phyloP scores from a whole-genome alignment of 2,329 filamentous ascomycete species.

The Penicillium aurantiogriseum region DNA sequence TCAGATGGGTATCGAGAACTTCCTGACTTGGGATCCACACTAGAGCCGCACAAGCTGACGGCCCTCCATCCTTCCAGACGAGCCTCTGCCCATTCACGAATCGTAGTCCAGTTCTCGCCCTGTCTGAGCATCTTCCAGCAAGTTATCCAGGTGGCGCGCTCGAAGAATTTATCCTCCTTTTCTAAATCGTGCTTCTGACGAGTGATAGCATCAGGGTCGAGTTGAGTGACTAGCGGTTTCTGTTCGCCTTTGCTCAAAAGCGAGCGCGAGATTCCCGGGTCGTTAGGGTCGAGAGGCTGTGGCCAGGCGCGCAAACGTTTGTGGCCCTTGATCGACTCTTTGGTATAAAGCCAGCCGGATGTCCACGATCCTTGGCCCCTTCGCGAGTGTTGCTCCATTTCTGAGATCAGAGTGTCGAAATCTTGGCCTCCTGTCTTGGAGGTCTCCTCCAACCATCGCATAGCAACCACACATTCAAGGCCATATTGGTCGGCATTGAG shows the following conservation, averaged over 20 bases:
- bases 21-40: constrained; percentile 29
- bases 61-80: constrained; percentile 88
- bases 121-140: constrained; percentile 89
- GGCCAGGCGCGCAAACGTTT: constrained; percentile 74
- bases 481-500: constrained; percentile 69
- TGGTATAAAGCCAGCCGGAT: constrained; percentile 89
- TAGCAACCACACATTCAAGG: constrained; percentile 72
- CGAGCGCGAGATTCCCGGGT: constrained; percentile 55
- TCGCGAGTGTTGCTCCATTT: constrained; percentile 73
- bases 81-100: constrained; percentile 82
- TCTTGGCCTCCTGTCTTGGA: constrained; percentile 66
- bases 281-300: constrained; percentile 63
- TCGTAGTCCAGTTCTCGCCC: constrained; percentile 70
- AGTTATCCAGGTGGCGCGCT: constrained; percentile 87
- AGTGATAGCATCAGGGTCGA: constrained; percentile 87
- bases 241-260: constrained; percentile 59
- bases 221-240: constrained; percentile 72
- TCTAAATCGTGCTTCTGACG: constrained; percentile 76
- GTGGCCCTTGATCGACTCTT: constrained; percentile 81
- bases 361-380: constrained; percentile 74
- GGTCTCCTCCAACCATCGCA: constrained; percentile 82
- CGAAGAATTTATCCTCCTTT: constrained; percentile 80
- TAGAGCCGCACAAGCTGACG: constrained; percentile 69
- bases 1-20: constrained; percentile 34
- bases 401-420: constrained; percentile 72